Conservation (phyloP, 257 asterid genomes). For the Primulina huaijiensis region DNA sequence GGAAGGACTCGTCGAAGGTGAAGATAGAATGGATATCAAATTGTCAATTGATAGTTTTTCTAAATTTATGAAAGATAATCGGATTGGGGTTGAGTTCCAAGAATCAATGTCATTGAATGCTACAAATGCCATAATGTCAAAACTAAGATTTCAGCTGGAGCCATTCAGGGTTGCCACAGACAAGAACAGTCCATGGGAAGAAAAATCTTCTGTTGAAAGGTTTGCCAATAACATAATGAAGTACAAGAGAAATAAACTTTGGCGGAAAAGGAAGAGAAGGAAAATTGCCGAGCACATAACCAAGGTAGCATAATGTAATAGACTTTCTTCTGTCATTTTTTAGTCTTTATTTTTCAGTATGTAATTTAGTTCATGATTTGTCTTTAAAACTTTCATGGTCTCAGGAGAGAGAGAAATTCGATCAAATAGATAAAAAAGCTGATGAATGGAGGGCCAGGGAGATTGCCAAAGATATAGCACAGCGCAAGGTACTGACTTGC, state of each 20-base stretch:
- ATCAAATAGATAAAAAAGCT: slow-evolving; percentile 69
- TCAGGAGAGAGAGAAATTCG: slow-evolving; percentile 68
- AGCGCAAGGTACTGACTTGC: slow-evolving; percentile 55
- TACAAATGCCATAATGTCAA: slow-evolving; percentile 59
- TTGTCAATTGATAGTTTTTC: slow-evolving; percentile 36
- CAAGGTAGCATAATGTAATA: slow-evolving; percentile 39
- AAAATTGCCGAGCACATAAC: slow-evolving; percentile 57
- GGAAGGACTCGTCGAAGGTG: slow-evolving; percentile 33
- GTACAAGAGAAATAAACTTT: slow-evolving; percentile 74
- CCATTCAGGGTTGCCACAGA: slow-evolving; percentile 76
- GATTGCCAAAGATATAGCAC: slow-evolving; percentile 83
- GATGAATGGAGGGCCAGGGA: slow-evolving; percentile 94
- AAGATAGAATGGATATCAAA: slow-evolving; percentile 29
- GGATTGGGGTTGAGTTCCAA: slow-evolving; percentile 40
- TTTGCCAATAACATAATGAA: slow-evolving; percentile 63
- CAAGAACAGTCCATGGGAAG: slow-evolving; percentile 80
- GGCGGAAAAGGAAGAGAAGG: slow-evolving; percentile 83
- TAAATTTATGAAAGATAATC: slow-evolving; percentile 41
- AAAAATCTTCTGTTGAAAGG: slow-evolving; percentile 64
- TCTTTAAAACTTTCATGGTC: slow-evolving; percentile 13
- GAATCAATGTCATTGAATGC: slow-evolving; percentile 55
- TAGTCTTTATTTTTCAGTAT: slow-evolving; percentile 2
- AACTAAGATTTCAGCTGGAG: slow-evolving; percentile 69
- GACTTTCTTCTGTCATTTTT: not conserved
- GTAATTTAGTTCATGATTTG: slow-evolving; percentile 9